Evolutionary conservation across 495 filamentous ascomycete species (phyloP), one percentile per base, ranked within the genome.

Genomic region (Parmelia sp.): DNA sequence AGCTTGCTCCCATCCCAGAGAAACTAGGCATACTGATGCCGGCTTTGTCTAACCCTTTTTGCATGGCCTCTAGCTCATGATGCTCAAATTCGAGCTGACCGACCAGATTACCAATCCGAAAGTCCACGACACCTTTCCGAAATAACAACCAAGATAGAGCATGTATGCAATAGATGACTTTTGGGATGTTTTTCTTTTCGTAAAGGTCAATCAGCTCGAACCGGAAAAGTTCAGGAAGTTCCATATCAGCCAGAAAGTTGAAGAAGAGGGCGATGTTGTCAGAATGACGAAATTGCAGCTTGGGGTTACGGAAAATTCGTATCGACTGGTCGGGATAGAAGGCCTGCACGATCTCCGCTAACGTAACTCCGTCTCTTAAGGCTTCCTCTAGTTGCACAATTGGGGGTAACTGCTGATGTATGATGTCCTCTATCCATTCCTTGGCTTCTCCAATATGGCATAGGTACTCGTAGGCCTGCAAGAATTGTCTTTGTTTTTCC

Each of bases 381-480:
- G 89, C 91, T 77, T 99, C 92, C 72, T 99, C 95, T 3, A 99
- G 74, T 71, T 96, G 86, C n/a, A 99, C 89, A 73, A 97, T 96
- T 19, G 94, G 89, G 23, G 95, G 94, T 47, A 97, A 92, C 33
- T 88, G 83, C 66, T 90, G 84, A 62, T 95, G 84, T 56, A 97
- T 93, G 35, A 97, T 84, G 69, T 92, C 91, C 74, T 97, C 94
- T 53, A 99, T 95, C 95, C 95, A 99, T 74, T 97, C 92, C 73
- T 97, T 97, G 56, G 95, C 95, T 80, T 99, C 95, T 69, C 95
- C 95, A 71, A 99, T 97, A 71, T 99, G 95, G 71, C 95, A 99
- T 47, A 99, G 85, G 71, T 99, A 99, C 74, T 99, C 95, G 72
- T 99, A 99, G 14, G 95, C 95, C 74, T 96, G 91, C 40, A 97